Evolutionary conservation across 805 yeast genomes (phyloP).

Genomic region (Ogataea ramenticola): DNA sequence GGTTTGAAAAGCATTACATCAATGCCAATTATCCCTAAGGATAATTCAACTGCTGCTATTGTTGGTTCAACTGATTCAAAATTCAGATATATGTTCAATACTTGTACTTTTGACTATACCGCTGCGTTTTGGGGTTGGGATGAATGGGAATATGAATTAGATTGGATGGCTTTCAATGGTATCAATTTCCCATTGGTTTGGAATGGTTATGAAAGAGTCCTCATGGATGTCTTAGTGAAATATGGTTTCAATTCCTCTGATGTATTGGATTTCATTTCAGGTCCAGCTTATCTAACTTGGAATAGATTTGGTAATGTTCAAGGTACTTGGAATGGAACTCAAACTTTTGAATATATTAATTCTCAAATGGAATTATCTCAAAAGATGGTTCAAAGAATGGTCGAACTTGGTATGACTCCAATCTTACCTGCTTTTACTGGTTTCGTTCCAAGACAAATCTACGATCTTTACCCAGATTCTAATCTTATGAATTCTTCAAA

Average conservation of each 20-base stretch:
- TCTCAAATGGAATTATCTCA: conserved; percentile 5
- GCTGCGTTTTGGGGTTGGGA: conserved; percentile 7
- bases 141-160: conserved; percentile 7
- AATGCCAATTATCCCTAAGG: conserved; percentile 1
- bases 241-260: conserved; percentile 3
- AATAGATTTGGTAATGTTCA: conserved; percentile 7
- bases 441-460: conserved; percentile 3
- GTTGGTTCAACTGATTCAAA: background rate
- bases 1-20: background rate
- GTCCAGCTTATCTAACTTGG: conserved; percentile 6
- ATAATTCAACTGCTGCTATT: background rate
- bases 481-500: background rate
- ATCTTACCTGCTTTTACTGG: conserved; percentile 7
- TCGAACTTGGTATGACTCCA: conserved; percentile 7
- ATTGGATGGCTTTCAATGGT: conserved; percentile 8
- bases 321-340: conserved; percentile 5
- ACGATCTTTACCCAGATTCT: conserved; percentile 2
- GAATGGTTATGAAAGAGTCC: conserved; percentile 6
- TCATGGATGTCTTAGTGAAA: conserved; percentile 1
- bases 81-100: conserved; percentile 6
- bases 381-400: conserved; percentile 3
- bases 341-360: conserved; percentile 1
- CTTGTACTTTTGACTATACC: conserved; percentile 6
- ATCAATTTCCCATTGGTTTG: conserved; percentile 6
- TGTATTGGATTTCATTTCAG: conserved; percentile 3